A percentile compares a stretch with the other conserved stretches of the same genome.
These are phyloP conservation scores for Arthrobotrys iridis DNA, from an alignment of 2,329 filamentous ascomycete species.

Conservation along the genomic window DNA sequence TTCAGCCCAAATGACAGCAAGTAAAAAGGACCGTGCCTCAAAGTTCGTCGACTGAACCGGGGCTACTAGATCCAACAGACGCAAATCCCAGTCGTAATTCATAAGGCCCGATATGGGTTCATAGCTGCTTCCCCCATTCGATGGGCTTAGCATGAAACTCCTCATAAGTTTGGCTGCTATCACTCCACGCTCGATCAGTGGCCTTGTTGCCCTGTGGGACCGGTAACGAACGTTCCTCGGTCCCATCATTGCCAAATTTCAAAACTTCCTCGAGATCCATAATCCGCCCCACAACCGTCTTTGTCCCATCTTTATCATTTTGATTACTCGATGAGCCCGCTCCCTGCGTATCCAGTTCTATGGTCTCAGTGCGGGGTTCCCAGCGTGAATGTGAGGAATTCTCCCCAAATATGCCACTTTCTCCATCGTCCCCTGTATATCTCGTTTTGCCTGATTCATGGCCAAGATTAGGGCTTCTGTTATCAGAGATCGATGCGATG, in stretches of 20 bases:
- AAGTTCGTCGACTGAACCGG: not conserved
- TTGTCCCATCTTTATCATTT: not conserved
- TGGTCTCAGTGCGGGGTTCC: not conserved
- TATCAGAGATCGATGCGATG: not conserved
- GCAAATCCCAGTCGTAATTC: not conserved
- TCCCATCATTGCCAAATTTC: not conserved
- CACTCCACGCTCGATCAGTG: not conserved
- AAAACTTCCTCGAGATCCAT: conserved; percentile 14
- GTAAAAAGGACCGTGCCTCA: too few relatives aligned
- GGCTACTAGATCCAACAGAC: not conserved
- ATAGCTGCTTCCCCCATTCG: conserved; percentile 1
- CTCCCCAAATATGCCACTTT: not conserved
- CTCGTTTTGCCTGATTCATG: not conserved
- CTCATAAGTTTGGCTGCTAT: conserved; percentile 10
- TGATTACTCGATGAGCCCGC: not conserved
- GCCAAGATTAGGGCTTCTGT: not conserved
- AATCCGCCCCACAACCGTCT: not conserved
- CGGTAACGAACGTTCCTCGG: not conserved
- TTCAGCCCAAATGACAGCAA: too few relatives aligned
- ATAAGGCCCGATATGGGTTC: not conserved
- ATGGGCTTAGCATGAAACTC: not conserved
- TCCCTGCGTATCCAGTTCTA: not conserved
- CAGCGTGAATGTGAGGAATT: not conserved
- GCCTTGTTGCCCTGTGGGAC: not conserved
- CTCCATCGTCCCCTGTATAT: not conserved